Conservation (phyloP, 2,329 filamentous ascomycete genomes). For the Hysterium pulicare region DNA sequence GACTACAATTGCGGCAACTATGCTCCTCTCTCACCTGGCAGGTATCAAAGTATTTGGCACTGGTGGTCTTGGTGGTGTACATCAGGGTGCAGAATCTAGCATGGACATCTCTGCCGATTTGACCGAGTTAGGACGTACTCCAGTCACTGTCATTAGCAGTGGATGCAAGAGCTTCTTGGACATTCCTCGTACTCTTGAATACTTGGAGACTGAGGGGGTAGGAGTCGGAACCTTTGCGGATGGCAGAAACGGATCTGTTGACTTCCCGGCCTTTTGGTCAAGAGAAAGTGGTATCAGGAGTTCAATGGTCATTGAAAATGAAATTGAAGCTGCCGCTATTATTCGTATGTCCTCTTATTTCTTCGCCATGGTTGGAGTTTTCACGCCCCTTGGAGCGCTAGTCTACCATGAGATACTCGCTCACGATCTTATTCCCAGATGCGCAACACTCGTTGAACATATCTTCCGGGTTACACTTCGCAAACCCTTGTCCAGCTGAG, state of each 20-base stretch:
- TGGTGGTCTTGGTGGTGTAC: constrained; percentile 89
- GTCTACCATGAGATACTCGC: not conserved
- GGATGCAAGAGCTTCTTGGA: constrained; percentile 97
- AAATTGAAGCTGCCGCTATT: constrained; percentile 83
- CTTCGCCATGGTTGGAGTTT: not conserved
- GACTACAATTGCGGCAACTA: constrained; percentile 90
- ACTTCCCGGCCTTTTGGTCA: constrained; percentile 92
- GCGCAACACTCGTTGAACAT: constrained; percentile 71
- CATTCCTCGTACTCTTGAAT: constrained; percentile 83
- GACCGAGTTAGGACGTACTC: constrained; percentile 85
- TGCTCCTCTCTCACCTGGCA: constrained; percentile 80
- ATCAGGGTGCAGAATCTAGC: constrained; percentile 78
- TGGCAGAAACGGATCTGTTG: constrained; percentile 66
- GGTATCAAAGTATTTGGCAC: constrained; percentile 93
- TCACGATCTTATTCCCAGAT: constrained; percentile 40
- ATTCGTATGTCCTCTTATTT: constrained; percentile 54
- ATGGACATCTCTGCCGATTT: constrained; percentile 96
- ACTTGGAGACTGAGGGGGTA: constrained; percentile 69
- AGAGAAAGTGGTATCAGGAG: constrained; percentile 80
- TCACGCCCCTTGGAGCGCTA: too few species aligned
- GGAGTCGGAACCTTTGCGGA: constrained; percentile 88
- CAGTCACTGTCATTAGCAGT: constrained; percentile 81
- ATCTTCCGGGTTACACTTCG: constrained; percentile 78
- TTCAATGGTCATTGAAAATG: constrained; percentile 69
- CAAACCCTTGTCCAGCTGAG: constrained; percentile 77